These are phyloP conservation scores for Aspergillus felis DNA, from an alignment of 2,329 filamentous ascomycete species.

Conservation along the genomic window DNA sequence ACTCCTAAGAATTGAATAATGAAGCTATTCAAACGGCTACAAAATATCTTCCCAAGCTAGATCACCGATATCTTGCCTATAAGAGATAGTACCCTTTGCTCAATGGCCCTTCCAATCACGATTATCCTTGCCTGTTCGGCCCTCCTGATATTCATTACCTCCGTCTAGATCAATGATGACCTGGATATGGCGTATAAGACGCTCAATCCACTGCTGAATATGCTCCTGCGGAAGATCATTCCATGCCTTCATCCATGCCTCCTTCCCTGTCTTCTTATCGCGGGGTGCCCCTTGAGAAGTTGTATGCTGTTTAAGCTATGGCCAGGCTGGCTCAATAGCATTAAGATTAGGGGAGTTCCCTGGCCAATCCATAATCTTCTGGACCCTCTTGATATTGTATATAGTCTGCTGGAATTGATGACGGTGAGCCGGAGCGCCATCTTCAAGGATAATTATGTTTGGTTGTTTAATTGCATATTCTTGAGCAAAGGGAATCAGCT, in stretches of 20 bases:
- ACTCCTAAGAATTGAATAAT: no score
- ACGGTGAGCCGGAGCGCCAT: background rate
- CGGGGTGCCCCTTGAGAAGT: background rate
- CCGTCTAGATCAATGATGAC: slow-evolving; percentile 4
- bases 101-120: background rate
- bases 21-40: no score
- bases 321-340: no score
- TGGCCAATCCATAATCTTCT: no score
- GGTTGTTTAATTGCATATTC: background rate
- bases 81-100: background rate
- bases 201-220: slow-evolving; percentile 6
- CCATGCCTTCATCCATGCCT: background rate
- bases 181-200: slow-evolving; percentile 5
- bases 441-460: background rate
- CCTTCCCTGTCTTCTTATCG: background rate
- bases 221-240: slow-evolving; percentile 1
- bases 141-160: slow-evolving; percentile 9
- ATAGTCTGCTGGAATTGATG: background rate
- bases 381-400: no score
- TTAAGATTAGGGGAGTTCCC: no score
- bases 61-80: no score
- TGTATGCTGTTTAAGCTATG: background rate
- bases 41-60: background rate
- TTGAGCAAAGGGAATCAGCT: background rate
- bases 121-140: background rate